Conservation (phyloP, 257 asterid species). For the Gentiana dahurica region DNA sequence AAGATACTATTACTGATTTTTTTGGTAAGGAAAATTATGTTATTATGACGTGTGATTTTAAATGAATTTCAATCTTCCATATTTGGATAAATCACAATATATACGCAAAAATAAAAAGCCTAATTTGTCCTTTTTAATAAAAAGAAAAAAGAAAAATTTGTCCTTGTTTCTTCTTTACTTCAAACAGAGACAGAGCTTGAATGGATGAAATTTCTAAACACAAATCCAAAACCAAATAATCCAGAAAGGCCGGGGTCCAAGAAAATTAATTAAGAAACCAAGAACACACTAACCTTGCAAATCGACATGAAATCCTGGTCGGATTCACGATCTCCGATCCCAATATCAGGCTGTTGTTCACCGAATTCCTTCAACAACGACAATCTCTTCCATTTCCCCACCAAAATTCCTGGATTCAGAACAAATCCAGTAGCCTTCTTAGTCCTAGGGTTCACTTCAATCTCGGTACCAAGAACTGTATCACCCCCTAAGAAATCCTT, state of each 20-base stretch:
- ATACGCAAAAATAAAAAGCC: too few relatives aligned
- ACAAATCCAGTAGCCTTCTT: conserved; percentile 89
- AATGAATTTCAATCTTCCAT: too few relatives aligned
- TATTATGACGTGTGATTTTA: too few relatives aligned
- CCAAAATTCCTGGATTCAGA: conserved; percentile 77
- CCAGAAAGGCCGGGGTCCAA: not conserved
- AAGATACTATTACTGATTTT: too few relatives aligned
- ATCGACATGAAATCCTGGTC: conserved; percentile 96
- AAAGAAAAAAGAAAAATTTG: too few relatives aligned
- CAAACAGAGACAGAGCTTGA: too few relatives aligned
- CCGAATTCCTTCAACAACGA: conserved; percentile 74
- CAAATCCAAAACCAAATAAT: not conserved
- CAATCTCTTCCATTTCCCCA: conserved; percentile 74
- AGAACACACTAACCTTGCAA: conserved; percentile 60
- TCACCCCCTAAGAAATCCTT: conserved; percentile 87
- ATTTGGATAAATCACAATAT: too few relatives aligned
- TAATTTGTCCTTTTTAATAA: too few relatives aligned
- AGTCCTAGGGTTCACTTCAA: conserved; percentile 84
- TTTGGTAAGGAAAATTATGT: too few relatives aligned
- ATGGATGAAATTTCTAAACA: too few relatives aligned
- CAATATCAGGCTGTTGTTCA: conserved; percentile 71
- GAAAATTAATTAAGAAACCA: not conserved
- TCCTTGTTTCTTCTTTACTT: too few relatives aligned
- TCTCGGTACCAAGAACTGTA: conserved; percentile 90
- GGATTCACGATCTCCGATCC: conserved; percentile 80